A percentile compares a stretch with the other conserved stretches of the same genome.
These are phyloP conservation scores for Strobilomyces confusus DNA, from an alignment of 768 basidiomycete genomes.

Conservation along the genomic window DNA sequence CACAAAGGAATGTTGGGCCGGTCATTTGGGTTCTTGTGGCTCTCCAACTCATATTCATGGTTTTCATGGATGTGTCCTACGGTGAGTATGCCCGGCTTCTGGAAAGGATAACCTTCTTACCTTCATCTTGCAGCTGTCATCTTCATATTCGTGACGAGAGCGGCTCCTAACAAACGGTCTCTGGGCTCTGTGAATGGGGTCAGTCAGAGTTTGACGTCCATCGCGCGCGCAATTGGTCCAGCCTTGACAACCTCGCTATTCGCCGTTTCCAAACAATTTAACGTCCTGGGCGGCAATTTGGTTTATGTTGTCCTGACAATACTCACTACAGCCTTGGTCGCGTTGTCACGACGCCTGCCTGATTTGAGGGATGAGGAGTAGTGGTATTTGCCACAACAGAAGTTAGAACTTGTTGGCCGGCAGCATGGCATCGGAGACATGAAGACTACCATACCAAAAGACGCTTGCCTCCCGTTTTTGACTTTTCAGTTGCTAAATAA, in stretches of 20 bases:
- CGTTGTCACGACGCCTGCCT: constrained; percentile 19
- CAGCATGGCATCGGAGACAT: too few relatives aligned
- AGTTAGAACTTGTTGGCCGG: too few relatives aligned
- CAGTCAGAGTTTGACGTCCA: constrained; percentile 44
- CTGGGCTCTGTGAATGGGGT: constrained; percentile 59
- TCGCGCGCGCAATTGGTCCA: constrained; percentile 49
- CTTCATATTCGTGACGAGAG: constrained; percentile 51
- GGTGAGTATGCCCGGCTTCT: constrained; percentile 25
- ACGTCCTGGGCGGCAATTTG: constrained; percentile 46
- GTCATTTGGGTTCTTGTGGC: constrained; percentile 38
- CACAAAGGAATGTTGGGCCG: constrained; percentile 29
- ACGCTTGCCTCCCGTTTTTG: too few relatives aligned
- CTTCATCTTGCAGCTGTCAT: constrained; percentile 36
- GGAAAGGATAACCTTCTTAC: background rate
- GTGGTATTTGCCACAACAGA: too few relatives aligned
- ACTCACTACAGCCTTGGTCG: constrained; percentile 24
- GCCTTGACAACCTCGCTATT: constrained; percentile 49
- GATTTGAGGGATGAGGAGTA: constrained; percentile 11
- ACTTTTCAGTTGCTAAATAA: too few relatives aligned
- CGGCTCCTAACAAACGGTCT: constrained; percentile 48
- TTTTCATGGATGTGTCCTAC: constrained; percentile 38
- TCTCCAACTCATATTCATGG: constrained; percentile 19
- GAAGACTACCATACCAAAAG: too few relatives aligned
- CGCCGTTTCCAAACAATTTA: constrained; percentile 46
- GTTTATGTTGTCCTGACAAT: constrained; percentile 42